Evolutionary conservation across 805 yeast species (phyloP), one percentile per base, ranked within the genome.

Genomic region (Ogataea pignaliae): DNA sequence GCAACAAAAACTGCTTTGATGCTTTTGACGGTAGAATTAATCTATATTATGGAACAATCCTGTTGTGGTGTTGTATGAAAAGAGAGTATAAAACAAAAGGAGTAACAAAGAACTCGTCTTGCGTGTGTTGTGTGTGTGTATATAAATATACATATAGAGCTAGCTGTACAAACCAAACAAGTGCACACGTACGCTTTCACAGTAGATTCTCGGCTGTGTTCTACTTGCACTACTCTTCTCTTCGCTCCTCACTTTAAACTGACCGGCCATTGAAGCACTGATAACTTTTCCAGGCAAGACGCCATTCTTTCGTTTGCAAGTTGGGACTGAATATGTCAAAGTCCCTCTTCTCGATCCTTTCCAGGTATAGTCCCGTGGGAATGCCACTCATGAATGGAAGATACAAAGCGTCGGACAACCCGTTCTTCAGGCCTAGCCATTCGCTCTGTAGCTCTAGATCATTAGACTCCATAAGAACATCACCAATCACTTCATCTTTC

Each of bases 301-400:
- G 68, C 88, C 88, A 84, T 51, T 81, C 87, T 46, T 72, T 70
- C 42, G 65, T 68, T 29, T 65, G 64, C 37, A 80, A 59, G 36
- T 64, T 68, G 13, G 69, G 68, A 52, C 61, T 59, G 39, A 75
- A 64, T 4, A 85, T 50, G 57, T 87, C 86, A 57, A 87, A 87
- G 59, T 85, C 85, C 47, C 64, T 54, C 48, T 71, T 73, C 56
- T 88, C 84, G 41, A 87, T 68, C 45, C 70, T 70, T 45, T 74
- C 74, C 50, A 87, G 68, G 55, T 79, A 88, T 34, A 84, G 70
- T 14, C 75, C 62, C 0, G 85, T 72, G 0, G 95, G 95, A 3
- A 85, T 68, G 0, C 82, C 76, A 15, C 72, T 65, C 87, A 87
- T 75, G 46, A 78, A 73, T 2, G 95, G 91, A 2, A 82, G 72